These are phyloP conservation scores for Thielaviopsis ethacetica DNA, from an alignment of 2,329 filamentous ascomycete genomes.

Conservation along the genomic window DNA sequence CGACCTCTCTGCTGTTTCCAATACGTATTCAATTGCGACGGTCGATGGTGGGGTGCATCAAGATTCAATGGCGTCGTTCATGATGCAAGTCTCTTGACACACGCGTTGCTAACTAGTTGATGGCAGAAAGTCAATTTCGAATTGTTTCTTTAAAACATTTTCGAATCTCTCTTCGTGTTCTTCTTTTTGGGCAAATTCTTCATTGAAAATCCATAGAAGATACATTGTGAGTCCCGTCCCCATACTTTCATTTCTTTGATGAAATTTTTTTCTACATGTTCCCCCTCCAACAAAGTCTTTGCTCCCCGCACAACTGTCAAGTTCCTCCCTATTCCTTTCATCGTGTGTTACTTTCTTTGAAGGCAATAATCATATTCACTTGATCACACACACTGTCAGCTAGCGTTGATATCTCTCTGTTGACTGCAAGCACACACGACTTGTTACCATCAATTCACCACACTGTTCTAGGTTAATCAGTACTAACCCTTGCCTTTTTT, in stretches of 20 bases:
- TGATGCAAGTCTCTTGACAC: neutral
- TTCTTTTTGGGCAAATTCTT: slow-evolving; percentile 12
- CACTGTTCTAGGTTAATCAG: neutral
- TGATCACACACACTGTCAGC: no score
- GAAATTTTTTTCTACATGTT: neutral
- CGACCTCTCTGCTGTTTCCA: neutral
- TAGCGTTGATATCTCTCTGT: no score
- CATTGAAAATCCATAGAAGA: slow-evolving; percentile 11
- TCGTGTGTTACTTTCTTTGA: neutral
- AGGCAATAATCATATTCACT: no score
- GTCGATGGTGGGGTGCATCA: neutral
- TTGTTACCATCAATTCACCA: no score
- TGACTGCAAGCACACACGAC: no score
- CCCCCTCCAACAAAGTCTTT: neutral
- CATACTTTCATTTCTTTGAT: neutral
- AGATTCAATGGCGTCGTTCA: neutral
- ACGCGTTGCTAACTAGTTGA: neutral
- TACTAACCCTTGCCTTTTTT: neutral
- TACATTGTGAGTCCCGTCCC: slow-evolving; percentile 2
- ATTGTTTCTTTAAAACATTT: neutral
- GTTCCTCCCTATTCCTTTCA: neutral
- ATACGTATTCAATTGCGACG: neutral
- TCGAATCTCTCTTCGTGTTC: neutral
- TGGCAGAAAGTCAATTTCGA: neutral
- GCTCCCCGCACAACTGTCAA: slow-evolving; percentile 1